Evolutionary conservation across 2,329 filamentous ascomycete species (phyloP).

Genomic region (Ceratocystis destructans): DNA sequence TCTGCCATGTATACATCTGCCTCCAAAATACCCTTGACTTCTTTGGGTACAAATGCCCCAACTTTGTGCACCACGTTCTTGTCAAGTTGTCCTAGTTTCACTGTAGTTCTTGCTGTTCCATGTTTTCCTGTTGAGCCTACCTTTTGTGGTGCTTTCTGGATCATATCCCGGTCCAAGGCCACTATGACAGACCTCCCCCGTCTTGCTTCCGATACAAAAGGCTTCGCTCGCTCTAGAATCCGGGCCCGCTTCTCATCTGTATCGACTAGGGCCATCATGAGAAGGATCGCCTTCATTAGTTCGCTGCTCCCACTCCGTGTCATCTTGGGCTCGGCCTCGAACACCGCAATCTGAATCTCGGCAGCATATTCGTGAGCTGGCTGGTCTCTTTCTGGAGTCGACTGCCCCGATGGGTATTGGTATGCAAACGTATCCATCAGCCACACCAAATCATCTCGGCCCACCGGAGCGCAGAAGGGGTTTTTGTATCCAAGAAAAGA

Average conservation of each 20-base stretch:
- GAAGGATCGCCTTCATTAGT: slow-evolving; percentile 55
- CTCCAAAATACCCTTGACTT: slow-evolving; percentile 41
- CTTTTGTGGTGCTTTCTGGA: slow-evolving; percentile 25
- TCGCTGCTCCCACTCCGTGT: slow-evolving; percentile 40
- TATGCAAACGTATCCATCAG: slow-evolving; percentile 55
- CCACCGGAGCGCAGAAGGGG: slow-evolving; percentile 46
- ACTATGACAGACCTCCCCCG: slow-evolving; percentile 48
- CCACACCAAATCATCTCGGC: slow-evolving; percentile 64
- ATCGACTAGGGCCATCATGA: slow-evolving; percentile 51
- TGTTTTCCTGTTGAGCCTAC: slow-evolving; percentile 59
- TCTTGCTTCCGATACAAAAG: slow-evolving; percentile 65
- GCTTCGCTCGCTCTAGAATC: slow-evolving; percentile 55
- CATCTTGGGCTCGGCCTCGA: slow-evolving; percentile 55
- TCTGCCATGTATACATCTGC: slow-evolving; percentile 63
- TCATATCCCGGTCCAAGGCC: slow-evolving; percentile 1
- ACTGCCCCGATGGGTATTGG: slow-evolving; percentile 51
- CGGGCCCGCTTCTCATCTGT: slow-evolving; percentile 44
- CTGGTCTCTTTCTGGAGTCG: slow-evolving; percentile 21
- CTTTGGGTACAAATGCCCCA: slow-evolving; percentile 37
- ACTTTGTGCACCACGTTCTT: slow-evolving; percentile 34
- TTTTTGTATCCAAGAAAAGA: slow-evolving; percentile 40
- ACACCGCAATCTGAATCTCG: slow-evolving; percentile 72
- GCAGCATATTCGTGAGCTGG: slow-evolving; percentile 51
- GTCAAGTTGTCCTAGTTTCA: slow-evolving; percentile 36
- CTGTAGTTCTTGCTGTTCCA: slow-evolving; percentile 54